Conservation (phyloP, 2,329 filamentous ascomycete genomes). For the Microsporum ferrugineum region DNA sequence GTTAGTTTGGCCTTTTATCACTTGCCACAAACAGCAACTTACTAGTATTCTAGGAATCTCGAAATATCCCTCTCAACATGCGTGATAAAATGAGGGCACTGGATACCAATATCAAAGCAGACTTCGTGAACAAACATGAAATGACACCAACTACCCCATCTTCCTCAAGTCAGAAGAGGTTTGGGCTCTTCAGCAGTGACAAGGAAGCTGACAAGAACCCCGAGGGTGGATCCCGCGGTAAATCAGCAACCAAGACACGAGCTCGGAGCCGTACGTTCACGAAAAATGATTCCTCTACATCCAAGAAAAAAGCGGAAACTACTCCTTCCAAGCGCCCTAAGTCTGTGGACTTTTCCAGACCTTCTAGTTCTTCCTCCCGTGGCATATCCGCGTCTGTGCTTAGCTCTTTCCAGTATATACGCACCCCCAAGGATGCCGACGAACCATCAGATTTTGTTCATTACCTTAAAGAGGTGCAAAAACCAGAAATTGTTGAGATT, state of each 20-base stretch:
- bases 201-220: slow-evolving; percentile 30
- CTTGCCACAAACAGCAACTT: neutral
- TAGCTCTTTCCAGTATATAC: slow-evolving; percentile 28
- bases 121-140: slow-evolving; percentile 74
- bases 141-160: slow-evolving; percentile 38
- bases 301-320: slow-evolving; percentile 62
- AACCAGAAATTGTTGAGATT: slow-evolving; percentile 79
- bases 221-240: slow-evolving; percentile 28
- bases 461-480: slow-evolving; percentile 69
- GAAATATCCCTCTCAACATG: slow-evolving; percentile 90
- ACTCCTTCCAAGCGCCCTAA: slow-evolving; percentile 58
- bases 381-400: slow-evolving; percentile 45
- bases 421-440: slow-evolving; percentile 54
- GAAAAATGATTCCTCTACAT: slow-evolving; percentile 55
- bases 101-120: slow-evolving; percentile 81
- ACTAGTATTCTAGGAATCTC: slow-evolving; percentile 53
- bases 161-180: slow-evolving; percentile 9
- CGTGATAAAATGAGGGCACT: slow-evolving; percentile 88
- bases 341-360: slow-evolving; percentile 57
- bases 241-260: slow-evolving; percentile 35
- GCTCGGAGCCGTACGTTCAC: slow-evolving; percentile 71
- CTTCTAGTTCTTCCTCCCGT: slow-evolving; percentile 48
- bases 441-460: slow-evolving; percentile 73
- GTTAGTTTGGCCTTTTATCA: slow-evolving; percentile 44
- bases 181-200: slow-evolving; percentile 18